phyloP scores from a whole-genome alignment of 2,329 filamentous ascomycete species.

The Diplodia mutila region DNA sequence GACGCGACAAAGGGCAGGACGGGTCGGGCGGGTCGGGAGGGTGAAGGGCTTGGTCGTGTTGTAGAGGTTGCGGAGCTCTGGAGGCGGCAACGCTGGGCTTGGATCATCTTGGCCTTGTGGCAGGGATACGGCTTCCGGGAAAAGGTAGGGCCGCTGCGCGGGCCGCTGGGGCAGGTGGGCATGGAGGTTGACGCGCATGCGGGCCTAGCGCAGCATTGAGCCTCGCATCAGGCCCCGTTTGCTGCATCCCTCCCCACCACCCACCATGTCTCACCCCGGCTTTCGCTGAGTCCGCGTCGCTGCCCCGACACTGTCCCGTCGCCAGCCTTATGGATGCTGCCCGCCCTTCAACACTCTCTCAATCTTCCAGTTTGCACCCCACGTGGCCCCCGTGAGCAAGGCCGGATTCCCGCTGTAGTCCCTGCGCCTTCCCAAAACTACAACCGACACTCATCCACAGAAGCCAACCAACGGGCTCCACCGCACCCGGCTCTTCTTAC shows the following conservation, averaged over 20 bases:
- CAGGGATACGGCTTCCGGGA: neutral
- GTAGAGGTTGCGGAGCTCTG: neutral
- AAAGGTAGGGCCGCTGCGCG: constrained; percentile 5
- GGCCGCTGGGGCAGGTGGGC: neutral
- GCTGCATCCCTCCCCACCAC: neutral
- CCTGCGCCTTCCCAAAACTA: neutral
- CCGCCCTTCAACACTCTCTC: neutral
- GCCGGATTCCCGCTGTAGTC: constrained; percentile 6
- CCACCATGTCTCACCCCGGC: neutral
- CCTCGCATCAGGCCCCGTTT: neutral
- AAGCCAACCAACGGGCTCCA: no score
- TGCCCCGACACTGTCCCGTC: neutral
- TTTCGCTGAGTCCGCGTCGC: neutral
- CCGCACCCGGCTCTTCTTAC: no score
- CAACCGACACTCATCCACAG: neutral
- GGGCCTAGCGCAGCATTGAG: constrained; percentile 3
- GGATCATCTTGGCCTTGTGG: constrained; percentile 5
- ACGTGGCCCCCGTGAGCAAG: constrained; percentile 21
- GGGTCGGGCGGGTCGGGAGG: neutral
- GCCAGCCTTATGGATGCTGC: constrained; percentile 6
- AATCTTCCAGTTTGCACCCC: neutral
- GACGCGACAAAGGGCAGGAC: neutral
- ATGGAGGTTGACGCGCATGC: neutral
- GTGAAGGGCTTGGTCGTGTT: constrained; percentile 2
- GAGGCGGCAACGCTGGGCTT: constrained; percentile 2